Percentiles rank a stretch among this genome's conserved stretches.
These are phyloP conservation scores for Fraxinus sp. DNA, from an alignment of 305 asterid genomes.

Conservation along the genomic window DNA sequence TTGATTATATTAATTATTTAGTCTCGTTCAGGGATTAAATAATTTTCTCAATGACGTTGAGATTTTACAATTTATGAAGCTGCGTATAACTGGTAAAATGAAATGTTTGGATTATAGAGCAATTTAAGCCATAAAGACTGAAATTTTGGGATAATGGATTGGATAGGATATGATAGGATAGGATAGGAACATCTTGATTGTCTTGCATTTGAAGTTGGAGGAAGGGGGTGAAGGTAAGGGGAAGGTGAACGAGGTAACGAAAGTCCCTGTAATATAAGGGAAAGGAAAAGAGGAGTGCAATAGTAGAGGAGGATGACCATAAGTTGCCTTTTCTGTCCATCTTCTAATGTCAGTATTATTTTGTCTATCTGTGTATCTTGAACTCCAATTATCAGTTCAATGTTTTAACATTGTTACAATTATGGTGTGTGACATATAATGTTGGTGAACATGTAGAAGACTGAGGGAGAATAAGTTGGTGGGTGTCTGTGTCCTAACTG, in stretches of 20 bases:
- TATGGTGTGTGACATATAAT: slow-evolving; percentile 10
- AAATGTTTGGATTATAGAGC: neutral
- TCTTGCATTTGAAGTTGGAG: neutral
- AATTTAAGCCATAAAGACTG: neutral
- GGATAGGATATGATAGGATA: too few relatives aligned
- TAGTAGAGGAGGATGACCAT: too few relatives aligned
- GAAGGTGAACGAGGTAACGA: too few relatives aligned
- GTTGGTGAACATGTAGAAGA: slow-evolving; percentile 1
- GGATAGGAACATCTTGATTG: neutral
- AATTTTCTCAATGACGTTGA: neutral
- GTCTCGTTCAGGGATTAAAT: neutral
- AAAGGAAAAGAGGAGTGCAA: too few relatives aligned
- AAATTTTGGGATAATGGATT: neutral
- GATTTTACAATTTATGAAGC: neutral
- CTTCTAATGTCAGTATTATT: neutral
- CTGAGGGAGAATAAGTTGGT: neutral
- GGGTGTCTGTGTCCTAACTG: neutral
- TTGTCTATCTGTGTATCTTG: neutral
- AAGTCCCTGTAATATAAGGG: too few relatives aligned
- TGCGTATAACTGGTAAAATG: neutral
- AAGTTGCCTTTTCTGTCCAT: too few relatives aligned
- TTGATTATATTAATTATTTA: neutral
- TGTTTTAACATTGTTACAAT: neutral
- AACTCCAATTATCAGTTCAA: neutral
- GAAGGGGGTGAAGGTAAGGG: too few relatives aligned